Conservation (phyloP, 179 eudicot genomes). For the Carnegiea gigantea region DNA sequence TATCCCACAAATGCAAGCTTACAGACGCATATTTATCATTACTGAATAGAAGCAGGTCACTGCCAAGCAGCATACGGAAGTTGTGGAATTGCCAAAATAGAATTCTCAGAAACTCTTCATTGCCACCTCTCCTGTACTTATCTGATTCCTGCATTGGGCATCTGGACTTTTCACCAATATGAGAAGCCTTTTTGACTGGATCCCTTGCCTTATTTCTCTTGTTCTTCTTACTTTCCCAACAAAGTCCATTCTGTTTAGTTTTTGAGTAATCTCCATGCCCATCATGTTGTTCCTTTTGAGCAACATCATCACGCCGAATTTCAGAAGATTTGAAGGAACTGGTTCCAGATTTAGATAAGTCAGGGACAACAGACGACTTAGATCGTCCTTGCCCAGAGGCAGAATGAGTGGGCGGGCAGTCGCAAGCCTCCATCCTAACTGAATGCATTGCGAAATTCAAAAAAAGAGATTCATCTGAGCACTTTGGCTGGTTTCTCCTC, state of each 20-base stretch:
- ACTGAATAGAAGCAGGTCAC: slow-evolving; percentile 90
- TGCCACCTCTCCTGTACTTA: slow-evolving; percentile 53
- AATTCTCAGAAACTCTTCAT: slow-evolving; percentile 68
- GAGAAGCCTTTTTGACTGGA: slow-evolving; percentile 59
- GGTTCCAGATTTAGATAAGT: slow-evolving; percentile 32
- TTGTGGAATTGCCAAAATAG: slow-evolving; percentile 96
- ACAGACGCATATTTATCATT: slow-evolving; percentile 90
- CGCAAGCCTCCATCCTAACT: slow-evolving; percentile 98
- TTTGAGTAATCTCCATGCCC: slow-evolving; percentile 36
- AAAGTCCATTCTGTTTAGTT: slow-evolving; percentile 43
- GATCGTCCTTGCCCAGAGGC: slow-evolving; percentile 37
- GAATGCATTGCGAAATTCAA: slow-evolving; percentile 96
- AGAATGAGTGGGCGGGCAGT: slow-evolving; percentile 78
- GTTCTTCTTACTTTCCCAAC: slow-evolving; percentile 62
- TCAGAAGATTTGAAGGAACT: slow-evolving; percentile 48
- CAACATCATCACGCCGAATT: slow-evolving; percentile 34
- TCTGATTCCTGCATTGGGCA: slow-evolving; percentile 73
- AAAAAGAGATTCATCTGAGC: slow-evolving; percentile 76
- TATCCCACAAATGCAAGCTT: slow-evolving; percentile 98
- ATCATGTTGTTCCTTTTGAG: slow-evolving; percentile 35
- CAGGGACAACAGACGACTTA: slow-evolving; percentile 50
- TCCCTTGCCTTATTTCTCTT: slow-evolving; percentile 53
- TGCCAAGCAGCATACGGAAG: slow-evolving; percentile 93
- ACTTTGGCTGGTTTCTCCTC: slow-evolving; percentile 76
- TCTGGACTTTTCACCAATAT: slow-evolving; percentile 69